Percentiles rank a stretch among this genome's conserved stretches.
These are phyloP conservation scores for Arthroderma sp. DNA, from an alignment of 2,329 filamentous ascomycete species.

Conservation along the genomic window DNA sequence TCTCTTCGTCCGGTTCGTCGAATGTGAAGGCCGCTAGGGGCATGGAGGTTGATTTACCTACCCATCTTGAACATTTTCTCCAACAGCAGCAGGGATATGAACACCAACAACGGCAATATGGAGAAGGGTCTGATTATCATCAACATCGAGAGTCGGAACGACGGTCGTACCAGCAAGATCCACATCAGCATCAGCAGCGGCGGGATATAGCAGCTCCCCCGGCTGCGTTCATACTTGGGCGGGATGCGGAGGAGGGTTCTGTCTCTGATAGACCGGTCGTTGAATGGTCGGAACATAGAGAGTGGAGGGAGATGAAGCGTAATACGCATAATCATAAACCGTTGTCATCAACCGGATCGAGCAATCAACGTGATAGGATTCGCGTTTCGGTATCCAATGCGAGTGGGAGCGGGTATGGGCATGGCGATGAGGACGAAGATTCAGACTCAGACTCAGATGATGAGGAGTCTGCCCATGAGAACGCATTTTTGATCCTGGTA, in stretches of 20 bases:
- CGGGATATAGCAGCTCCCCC: constrained; percentile 1
- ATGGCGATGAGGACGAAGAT: constrained; percentile 17
- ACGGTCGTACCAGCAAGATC: not conserved
- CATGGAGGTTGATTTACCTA: too few species aligned
- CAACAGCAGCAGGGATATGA: too few species aligned
- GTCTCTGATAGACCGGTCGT: constrained; percentile 2
- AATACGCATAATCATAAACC: too few species aligned
- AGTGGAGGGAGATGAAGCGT: constrained; percentile 5
- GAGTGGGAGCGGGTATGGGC: constrained; percentile 17
- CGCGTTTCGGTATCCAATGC: too few species aligned
- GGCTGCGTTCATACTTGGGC: constrained; percentile 6
- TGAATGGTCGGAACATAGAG: constrained; percentile 5
- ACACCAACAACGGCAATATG: too few species aligned
- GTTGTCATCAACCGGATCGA: too few species aligned
- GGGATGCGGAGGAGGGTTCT: constrained; percentile 1
- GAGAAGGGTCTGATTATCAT: too few species aligned
- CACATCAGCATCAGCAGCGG: not conserved
- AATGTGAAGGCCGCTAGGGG: too few species aligned
- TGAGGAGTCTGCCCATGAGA: constrained; percentile 16
- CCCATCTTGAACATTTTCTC: too few species aligned
- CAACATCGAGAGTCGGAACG: too few species aligned
- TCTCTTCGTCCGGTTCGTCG: not conserved
- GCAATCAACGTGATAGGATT: too few species aligned
- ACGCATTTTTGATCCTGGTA: constrained; percentile 35
- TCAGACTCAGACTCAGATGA: constrained; percentile 15